Conservation (phyloP, 1,284 basidiomycete genomes). For the Trametes pubescens region DNA sequence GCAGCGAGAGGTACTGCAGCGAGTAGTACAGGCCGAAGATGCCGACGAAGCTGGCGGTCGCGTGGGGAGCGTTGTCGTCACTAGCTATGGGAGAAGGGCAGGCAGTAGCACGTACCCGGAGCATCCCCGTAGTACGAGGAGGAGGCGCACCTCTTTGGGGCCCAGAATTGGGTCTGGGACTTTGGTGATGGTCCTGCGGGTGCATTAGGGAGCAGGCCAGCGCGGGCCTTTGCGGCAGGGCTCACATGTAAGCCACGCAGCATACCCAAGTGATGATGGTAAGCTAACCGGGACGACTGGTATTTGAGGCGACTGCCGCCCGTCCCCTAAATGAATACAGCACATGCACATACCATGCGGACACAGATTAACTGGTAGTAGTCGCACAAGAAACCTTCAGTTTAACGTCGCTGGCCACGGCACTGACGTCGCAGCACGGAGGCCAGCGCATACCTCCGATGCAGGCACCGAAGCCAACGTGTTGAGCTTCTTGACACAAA, state of each 20-base stretch:
- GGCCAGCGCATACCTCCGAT: conserved; percentile 54
- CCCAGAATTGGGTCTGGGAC: conserved; percentile 74
- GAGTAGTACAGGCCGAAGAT: conserved; percentile 75
- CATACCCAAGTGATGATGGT: conserved; percentile 49
- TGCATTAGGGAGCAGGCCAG: no score
- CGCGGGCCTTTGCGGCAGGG: no score
- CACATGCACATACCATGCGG: conserved; percentile 52
- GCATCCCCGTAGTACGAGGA: conserved; percentile 68
- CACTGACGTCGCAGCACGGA: neutral
- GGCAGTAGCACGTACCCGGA: conserved; percentile 55
- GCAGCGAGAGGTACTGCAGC: conserved; percentile 64
- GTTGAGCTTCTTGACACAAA: conserved; percentile 68
- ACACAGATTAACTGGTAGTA: conserved; percentile 51
- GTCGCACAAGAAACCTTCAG: neutral
- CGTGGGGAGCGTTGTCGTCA: neutral
- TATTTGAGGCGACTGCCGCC: no score
- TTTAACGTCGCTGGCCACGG: neutral
- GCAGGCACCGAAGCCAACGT: conserved; percentile 64
- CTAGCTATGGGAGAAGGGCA: no score
- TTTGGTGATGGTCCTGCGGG: conserved; percentile 51
- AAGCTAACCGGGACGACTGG: neutral
- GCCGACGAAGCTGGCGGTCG: conserved; percentile 58
- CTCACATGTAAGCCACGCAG: conserved; percentile 54
- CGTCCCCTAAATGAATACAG: no score
- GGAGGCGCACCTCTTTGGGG: conserved; percentile 67